Percentiles rank a stretch among this genome's conserved stretches.
phyloP scores from a whole-genome alignment of 2,329 filamentous ascomycete species.

The Macrophomina tecta region DNA sequence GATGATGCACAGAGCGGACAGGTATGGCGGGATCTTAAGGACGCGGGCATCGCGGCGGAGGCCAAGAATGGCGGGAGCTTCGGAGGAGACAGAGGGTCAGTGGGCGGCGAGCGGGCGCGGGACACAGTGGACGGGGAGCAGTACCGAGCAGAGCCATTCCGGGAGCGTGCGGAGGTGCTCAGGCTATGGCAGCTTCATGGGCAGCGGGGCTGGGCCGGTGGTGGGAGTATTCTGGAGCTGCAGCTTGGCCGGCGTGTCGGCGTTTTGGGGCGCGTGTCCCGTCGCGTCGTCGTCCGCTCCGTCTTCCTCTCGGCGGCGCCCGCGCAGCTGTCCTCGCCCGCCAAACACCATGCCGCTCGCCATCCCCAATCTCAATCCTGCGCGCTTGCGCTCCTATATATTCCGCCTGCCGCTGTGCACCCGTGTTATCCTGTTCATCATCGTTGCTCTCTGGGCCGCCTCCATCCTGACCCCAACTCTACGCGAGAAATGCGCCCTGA shows the following conservation, averaged over 20 bases:
- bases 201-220: background rate
- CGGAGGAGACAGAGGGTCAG: conserved; percentile 31
- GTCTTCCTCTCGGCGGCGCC: background rate
- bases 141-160: conserved; percentile 46
- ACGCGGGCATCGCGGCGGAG: conserved; percentile 82
- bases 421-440: conserved; percentile 69
- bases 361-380: conserved; percentile 69
- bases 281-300: conserved; percentile 21
- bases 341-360: conserved; percentile 50
- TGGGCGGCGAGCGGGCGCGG: conserved; percentile 29
- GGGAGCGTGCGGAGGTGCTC: background rate
- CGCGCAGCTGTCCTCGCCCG: conserved; percentile 25
- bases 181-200: conserved; percentile 2
- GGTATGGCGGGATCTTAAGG: conserved; percentile 82
- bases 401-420: conserved; percentile 89
- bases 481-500: conserved; percentile 76
- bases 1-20: conserved; percentile 83
- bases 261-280: conserved; percentile 20
- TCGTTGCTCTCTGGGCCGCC: conserved; percentile 72
- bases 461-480: conserved; percentile 75
- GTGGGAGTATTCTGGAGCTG: background rate
- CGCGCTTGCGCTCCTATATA: conserved; percentile 79
- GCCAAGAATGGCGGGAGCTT: conserved; percentile 63
- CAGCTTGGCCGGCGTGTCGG: conserved; percentile 25
- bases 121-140: conserved; percentile 28